These are phyloP conservation scores for Xenoacremonium recifei DNA, from an alignment of 2,329 filamentous ascomycete genomes.

Conservation along the genomic window DNA sequence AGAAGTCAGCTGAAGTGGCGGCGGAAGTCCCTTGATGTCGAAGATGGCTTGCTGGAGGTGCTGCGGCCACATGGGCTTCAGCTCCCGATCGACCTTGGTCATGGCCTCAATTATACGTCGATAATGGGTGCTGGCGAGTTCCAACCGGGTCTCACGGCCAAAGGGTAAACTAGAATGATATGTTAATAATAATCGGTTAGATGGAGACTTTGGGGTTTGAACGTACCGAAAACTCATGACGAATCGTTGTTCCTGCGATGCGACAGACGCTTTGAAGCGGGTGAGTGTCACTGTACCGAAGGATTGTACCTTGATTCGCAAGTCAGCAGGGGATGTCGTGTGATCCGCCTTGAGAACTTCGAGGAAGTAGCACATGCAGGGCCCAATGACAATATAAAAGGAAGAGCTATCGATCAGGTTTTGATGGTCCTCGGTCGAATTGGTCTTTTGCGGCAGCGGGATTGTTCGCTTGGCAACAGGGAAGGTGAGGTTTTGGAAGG, in stretches of 20 bases:
- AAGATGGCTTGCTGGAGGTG: conserved; percentile 54
- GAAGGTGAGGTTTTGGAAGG: conserved; percentile 42
- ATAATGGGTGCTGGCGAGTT: conserved; percentile 55
- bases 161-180: conserved; percentile 38
- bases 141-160: conserved; percentile 42
- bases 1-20: conserved; percentile 52
- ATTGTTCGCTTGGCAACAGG: conserved; percentile 50
- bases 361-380: conserved; percentile 51
- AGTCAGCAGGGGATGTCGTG: conserved; percentile 42
- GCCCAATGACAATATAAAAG: conserved; percentile 54
- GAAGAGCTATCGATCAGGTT: conserved; percentile 50
- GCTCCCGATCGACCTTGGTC: conserved; percentile 52
- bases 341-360: conserved; percentile 47
- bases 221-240: conserved; percentile 53
- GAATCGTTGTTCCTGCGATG: conserved; percentile 54
- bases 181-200: conserved; percentile 7
- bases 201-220: neutral
- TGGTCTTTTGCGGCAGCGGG: conserved; percentile 38
- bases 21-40: conserved; percentile 49
- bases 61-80: conserved; percentile 59
- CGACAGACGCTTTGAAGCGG: conserved; percentile 49
- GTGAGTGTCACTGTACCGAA: conserved; percentile 55
- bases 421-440: conserved; percentile 41
- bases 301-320: conserved; percentile 47
- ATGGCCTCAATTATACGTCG: conserved; percentile 53